Evolutionary conservation across 208 protist species (phyloP), one percentile per base, ranked within the genome.

Genomic region (Crithidia mellificae): DNA sequence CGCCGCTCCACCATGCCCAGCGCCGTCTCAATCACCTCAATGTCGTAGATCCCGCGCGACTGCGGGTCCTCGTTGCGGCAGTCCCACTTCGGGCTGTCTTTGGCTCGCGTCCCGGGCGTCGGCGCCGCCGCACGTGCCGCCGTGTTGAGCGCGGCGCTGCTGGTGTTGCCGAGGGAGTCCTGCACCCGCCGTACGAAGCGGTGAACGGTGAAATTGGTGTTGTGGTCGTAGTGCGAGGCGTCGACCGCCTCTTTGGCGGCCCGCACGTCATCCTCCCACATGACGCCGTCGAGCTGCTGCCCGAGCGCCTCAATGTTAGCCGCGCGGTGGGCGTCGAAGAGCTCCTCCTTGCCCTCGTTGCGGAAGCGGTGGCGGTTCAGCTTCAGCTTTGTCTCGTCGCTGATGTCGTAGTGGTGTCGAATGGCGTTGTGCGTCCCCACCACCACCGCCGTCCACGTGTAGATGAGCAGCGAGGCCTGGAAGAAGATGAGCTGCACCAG

Each of bases 201-300:
- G 52, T 87, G 80, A 3, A 91, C 82, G 11, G 57, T 80, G 38
- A 69, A 58, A 34, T 74, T 68, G 4, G 75, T 72, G 36, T 82
- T 86, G 58, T 85, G 78, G 52, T 88, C 83, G 43, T 85, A 88
- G 71, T 94, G 85, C 14, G 88, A 87, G 3, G 85, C 88, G 30
- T 89, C 85, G 19, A 94, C 84, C 25, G 88, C 88, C 69, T 91
- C 85, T 79, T 94, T 91, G 0, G 88, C 85, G 27, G 83, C 81
- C 14, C 83, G 82, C 7, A 94, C 77, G 67, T 94, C 83, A 27
- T 81, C 74, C 62, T 90, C 85, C 88, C 84, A 90, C 70, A 90
- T 83, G 47, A 83, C 72, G 19, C 85, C 85, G 57, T 94, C 88
- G 27, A 94, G 61, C 67, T 90, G 76, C 56, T 86, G 69, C 1